A percentile compares a stretch with the other conserved stretches of the same genome.
Evolutionary conservation across 176 grass and related monocot species (phyloP).

Genomic region (barley (Hordeum vulgare)): DNA sequence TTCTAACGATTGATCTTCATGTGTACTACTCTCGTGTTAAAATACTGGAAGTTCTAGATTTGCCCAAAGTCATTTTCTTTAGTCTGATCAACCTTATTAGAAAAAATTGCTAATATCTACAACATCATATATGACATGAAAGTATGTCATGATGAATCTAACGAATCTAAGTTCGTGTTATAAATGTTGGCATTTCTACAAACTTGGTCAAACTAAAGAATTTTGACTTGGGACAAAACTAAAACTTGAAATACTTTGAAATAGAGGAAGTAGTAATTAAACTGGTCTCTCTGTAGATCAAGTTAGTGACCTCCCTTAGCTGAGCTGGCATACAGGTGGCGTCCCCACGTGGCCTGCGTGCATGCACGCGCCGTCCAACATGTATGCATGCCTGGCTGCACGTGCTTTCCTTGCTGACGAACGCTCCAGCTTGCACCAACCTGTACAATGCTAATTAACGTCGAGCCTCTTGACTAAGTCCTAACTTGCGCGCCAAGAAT

Average conservation of each 20-base stretch:
- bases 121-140: too few species aligned
- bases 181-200: not conserved
- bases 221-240: too few species aligned
- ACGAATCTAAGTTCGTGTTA: not conserved
- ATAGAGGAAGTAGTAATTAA: too few species aligned
- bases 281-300: too few species aligned
- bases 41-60: too few species aligned
- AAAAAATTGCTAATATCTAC: too few species aligned
- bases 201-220: too few species aligned
- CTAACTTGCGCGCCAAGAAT: constrained; percentile 30
- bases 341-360: constrained; percentile 10
- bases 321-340: constrained; percentile 8
- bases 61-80: too few species aligned
- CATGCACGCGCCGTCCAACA: constrained; percentile 27
- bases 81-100: not conserved
- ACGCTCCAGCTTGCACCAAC: constrained; percentile 24
- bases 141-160: too few species aligned
- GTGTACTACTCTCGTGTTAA: not conserved
- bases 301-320: not conserved
- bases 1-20: not conserved
- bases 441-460: not conserved
- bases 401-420: constrained; percentile 1
- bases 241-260: too few species aligned
- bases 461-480: not conserved
- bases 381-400: constrained; percentile 3